Percentiles rank a stretch among this genome's conserved stretches.
These are phyloP conservation scores for Brassica nigra DNA, from an alignment of 345 rosid species.

Conservation along the genomic window DNA sequence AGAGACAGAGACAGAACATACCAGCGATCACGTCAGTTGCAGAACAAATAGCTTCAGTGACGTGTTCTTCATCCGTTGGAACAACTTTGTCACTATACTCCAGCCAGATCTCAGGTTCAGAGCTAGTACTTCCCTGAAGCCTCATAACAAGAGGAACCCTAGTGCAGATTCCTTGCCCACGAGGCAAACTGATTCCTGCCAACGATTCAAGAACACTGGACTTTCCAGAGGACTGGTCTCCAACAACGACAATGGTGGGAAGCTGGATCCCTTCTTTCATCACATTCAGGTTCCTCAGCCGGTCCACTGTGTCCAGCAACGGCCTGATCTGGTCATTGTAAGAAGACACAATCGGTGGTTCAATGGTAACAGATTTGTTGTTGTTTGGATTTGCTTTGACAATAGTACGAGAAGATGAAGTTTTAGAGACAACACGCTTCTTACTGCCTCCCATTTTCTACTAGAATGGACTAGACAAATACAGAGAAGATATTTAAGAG, in stretches of 20 bases:
- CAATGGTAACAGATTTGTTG: neutral
- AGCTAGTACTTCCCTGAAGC: neutral
- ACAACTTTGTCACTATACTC: slow-evolving; percentile 1
- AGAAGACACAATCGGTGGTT: slow-evolving; percentile 35
- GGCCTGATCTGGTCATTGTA: slow-evolving; percentile 52
- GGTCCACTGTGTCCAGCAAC: slow-evolving; percentile 58
- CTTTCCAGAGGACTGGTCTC: slow-evolving; percentile 62
- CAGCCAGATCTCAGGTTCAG: slow-evolving; percentile 39
- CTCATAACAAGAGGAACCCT: no score
- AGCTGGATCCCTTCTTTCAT: slow-evolving; percentile 58
- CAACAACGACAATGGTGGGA: slow-evolving; percentile 65
- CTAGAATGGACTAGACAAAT: neutral
- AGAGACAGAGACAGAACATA: neutral
- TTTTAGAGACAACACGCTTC: neutral
- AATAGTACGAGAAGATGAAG: neutral
- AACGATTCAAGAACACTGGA: slow-evolving; percentile 64
- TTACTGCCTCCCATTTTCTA: neutral
- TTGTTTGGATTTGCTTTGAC: neutral
- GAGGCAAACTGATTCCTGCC: slow-evolving; percentile 30
- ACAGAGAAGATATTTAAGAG: neutral
- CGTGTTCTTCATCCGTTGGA: slow-evolving; percentile 34
- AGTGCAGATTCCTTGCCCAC: no score
- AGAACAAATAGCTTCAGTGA: slow-evolving; percentile 35
- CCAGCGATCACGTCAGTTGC: slow-evolving; percentile 52
- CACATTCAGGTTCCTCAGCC: slow-evolving; percentile 46